A percentile compares a stretch with the other conserved stretches of the same genome.
phyloP scores from a whole-genome alignment of 768 basidiomycete genomes.

The Mycena rebaudengoi region DNA sequence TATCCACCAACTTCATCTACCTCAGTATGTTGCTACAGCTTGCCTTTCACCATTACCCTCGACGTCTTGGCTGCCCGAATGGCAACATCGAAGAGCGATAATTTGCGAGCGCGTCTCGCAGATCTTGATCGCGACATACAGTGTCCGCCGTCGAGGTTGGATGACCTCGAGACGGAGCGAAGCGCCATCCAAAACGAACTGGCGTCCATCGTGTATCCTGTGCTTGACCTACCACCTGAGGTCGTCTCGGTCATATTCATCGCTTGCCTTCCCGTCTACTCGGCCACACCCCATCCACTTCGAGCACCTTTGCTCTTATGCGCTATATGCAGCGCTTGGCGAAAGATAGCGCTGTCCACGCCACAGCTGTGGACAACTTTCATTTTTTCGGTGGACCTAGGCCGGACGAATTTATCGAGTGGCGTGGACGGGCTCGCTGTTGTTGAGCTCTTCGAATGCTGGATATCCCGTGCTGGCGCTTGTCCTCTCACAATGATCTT shows the following conservation, averaged over 20 bases:
- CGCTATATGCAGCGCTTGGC: slow-evolving; percentile 1
- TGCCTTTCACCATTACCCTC: too few species aligned
- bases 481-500: slow-evolving; percentile 9
- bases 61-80: too few species aligned
- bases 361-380: slow-evolving; percentile 13
- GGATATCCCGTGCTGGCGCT: slow-evolving; percentile 10
- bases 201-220: background rate
- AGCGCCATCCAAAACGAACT: background rate
- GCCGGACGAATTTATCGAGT: too few species aligned
- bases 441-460: slow-evolving; percentile 10
- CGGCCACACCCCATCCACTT: slow-evolving; percentile 1
- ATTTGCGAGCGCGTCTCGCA: background rate
- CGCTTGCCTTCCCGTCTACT: slow-evolving; percentile 5
- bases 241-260: slow-evolving; percentile 13
- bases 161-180: background rate
- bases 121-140: background rate
- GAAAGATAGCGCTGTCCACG: background rate
- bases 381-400: slow-evolving; percentile 7
- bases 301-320: slow-evolving; percentile 11
- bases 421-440: background rate
- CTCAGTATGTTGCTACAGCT: too few species aligned
- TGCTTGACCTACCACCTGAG: slow-evolving; percentile 4
- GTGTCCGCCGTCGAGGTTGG: background rate
- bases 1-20: too few species aligned
- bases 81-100: too few species aligned